Percentiles rank a stretch among this genome's conserved stretches.
These are phyloP conservation scores for Alternaria arborescens DNA, from an alignment of 2,329 filamentous ascomycete species.

Conservation along the genomic window DNA sequence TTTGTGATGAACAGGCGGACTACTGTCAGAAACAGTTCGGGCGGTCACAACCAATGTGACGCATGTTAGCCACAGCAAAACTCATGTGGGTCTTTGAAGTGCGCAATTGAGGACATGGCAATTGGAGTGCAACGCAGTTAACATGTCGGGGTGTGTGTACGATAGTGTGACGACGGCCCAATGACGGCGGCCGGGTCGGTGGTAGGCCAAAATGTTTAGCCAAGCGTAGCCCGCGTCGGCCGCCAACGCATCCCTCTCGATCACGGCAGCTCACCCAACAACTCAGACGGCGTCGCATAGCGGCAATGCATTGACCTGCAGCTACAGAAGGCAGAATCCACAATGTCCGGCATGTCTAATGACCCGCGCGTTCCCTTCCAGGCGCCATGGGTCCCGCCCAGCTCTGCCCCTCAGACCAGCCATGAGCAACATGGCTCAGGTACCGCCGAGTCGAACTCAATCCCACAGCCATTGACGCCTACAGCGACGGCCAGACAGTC, in stretches of 20 bases:
- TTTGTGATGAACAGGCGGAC: neutral
- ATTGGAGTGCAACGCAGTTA: constrained; percentile 18
- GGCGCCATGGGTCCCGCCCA: constrained; percentile 29
- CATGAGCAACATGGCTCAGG: constrained; percentile 28
- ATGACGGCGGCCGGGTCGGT: constrained; percentile 23
- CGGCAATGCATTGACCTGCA: constrained; percentile 52
- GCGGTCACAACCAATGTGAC: neutral
- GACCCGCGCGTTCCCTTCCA: constrained; percentile 35
- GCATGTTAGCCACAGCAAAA: neutral
- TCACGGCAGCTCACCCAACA: constrained; percentile 48
- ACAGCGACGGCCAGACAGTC: constrained; percentile 48
- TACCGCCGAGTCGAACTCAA: constrained; percentile 31
- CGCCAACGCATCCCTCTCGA: constrained; percentile 46
- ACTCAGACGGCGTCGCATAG: constrained; percentile 44
- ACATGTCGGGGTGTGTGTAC: constrained; percentile 21
- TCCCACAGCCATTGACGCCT: constrained; percentile 46
- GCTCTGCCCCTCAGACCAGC: constrained; percentile 27
- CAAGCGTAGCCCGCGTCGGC: constrained; percentile 33
- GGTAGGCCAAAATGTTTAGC: constrained; percentile 12
- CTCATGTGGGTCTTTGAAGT: neutral
- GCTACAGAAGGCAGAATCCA: constrained; percentile 43
- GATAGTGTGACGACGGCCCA: constrained; percentile 34
- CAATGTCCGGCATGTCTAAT: constrained; percentile 44
- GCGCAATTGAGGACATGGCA: neutral
- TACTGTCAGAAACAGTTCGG: neutral